Evolutionary conservation across 257 asterid species (phyloP), one percentile per base, ranked within the genome.

Genomic region (Capsicum pubescens): DNA sequence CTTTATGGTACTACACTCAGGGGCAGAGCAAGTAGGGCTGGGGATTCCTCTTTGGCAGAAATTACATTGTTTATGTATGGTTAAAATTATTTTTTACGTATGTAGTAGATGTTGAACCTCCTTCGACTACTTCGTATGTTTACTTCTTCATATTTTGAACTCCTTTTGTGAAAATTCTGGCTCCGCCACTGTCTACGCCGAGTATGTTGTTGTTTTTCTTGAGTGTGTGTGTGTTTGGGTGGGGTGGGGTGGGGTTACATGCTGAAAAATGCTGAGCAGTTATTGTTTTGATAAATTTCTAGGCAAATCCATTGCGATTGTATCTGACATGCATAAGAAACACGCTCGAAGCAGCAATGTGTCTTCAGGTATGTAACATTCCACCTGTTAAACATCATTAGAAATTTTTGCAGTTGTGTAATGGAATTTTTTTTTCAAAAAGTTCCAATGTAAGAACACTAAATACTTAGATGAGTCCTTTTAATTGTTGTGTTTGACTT

Each of bases 311-410:
- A 2, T 84, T 90, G 84, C 87, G 95, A 78, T 87, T 94, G 86
- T 94, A 89, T 84, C 90, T 94, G 79, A 89, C 95, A 61, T 94
- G 98, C 87, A 93, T 95, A 82, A 93, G 97, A 84, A 91, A 91
- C 91, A 94, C 81, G 67, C 93, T 95, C 36, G 98, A 95, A 85
- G 99, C 99, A 46, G 95, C 99, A 39, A 84, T 95, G 94, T 95
- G 98, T 88, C 88, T 95, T 88, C 99, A 95, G 97, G 99, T 95
- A 84, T 72, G 71, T 61, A 35, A 69, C 85, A 26, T 39, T 84
- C 83, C 78, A 61, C 39, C 88, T 57, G 67, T 78, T 70, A 70
- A 63, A 58, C 58, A 32, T 13, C 61, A 21, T 50, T 11, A 50
- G 61, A 74, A 10, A 12, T 13, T 50, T 50, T 26, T 50, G 61